Evolutionary conservation across 176 grass and related monocot genomes (phyloP).

Genomic region (Phragmites australis): DNA sequence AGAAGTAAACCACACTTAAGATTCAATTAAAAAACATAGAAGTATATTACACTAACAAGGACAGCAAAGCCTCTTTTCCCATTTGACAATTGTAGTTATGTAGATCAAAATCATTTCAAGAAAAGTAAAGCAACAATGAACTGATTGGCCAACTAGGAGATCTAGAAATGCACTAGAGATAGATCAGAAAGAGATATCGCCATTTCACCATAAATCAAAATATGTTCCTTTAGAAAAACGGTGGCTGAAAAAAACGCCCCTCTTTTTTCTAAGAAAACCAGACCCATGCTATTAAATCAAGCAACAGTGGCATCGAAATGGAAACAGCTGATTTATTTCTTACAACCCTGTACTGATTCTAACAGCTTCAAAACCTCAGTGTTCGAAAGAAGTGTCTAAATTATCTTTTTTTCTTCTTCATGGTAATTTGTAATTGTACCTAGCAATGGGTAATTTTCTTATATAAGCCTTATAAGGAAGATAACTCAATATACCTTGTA

Average conservation of each 20-base stretch:
- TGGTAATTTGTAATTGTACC: not conserved
- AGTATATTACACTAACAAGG: not conserved
- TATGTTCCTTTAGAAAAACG: not conserved
- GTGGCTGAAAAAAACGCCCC: not conserved
- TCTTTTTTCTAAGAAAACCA: not conserved
- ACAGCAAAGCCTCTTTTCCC: not conserved
- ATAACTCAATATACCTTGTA: not conserved
- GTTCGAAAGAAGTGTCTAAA: not conserved
- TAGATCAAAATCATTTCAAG: not conserved
- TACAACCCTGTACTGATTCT: not conserved
- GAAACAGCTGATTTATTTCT: not conserved
- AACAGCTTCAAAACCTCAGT: not conserved
- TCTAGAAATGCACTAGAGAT: not conserved
- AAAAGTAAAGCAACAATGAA: not conserved
- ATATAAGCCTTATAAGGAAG: not conserved
- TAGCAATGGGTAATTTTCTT: not conserved
- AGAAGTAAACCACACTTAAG: too few relatives aligned
- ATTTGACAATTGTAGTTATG: not conserved
- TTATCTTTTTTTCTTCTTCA: not conserved
- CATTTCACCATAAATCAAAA: not conserved
- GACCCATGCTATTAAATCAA: not conserved
- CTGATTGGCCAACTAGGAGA: not conserved
- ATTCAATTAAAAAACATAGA: not conserved
- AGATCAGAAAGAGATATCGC: too few relatives aligned
- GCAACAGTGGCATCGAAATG: not conserved